Base-by-base conservation (phyloP, 768 basidiomycete genomes). In the Cytidiella melzeri region DNA sequence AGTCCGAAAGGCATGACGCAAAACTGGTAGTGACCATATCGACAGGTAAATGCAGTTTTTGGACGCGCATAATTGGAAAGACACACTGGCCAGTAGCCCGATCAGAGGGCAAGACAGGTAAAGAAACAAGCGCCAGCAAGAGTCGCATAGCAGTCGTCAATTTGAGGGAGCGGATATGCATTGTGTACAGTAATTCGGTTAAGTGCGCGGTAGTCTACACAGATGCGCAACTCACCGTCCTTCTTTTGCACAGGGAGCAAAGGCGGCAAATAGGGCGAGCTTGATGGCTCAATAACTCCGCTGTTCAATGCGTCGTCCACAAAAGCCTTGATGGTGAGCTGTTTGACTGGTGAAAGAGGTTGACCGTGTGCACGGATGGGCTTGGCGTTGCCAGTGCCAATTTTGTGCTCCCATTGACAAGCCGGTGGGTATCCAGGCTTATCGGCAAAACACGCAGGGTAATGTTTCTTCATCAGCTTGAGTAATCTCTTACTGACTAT, bases 51-150 rank as follows among this genome's bases (percentile, higher is more conserved):
- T 0, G 69, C 68, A 1, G 68, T 71, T 47, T 72, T 72, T 63
- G 64, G 67, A 45, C 69, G 65, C 48, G 70, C 59, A 0, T 67
- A 67, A 9, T 60, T 53, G n/a, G 51, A 49, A 20, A 74, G 68
- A 2, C 69, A 55, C 18, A 77, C 55, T 12, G 71, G 69, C 54
- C 75, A 69, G 54, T 66, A 77, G 0, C 67, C 70, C 39, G 63
- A 61, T 4, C 60, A 51, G 4, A 77, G 60, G 55, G 77, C 73
- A 12, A 77, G 48, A 39, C 67, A 67, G 1, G 66, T 63, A 52
- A 67, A 73, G 25, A 62, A 26, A 23, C 48, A 50, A n/a, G 39
- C 37, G 2, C 27, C 25, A 7, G 18, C 10, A 3, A 45, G 20
- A 1, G 36, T 34, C 41, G 69, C 58, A 15, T 69, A 56, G 0